Base-by-base conservation (phyloP, 179 eudicot genomes). In the Drosera spatulata region DNA sequence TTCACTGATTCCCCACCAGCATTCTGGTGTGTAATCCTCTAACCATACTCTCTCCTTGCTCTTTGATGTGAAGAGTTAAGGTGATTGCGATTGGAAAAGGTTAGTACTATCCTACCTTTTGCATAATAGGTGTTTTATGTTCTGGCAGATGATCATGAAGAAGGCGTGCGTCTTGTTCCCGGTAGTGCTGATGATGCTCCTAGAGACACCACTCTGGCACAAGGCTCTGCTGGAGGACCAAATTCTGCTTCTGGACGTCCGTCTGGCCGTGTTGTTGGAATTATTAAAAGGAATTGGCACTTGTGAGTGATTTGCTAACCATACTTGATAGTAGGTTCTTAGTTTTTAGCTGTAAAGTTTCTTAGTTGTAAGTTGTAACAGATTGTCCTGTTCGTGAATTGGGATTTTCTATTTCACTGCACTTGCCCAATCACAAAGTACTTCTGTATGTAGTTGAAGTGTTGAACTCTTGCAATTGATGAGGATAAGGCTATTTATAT, bases 251-350 rank as follows among this genome's bases (percentile, higher is more conserved):
- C 85, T 66, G 70, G 79, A 61, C 94, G 97, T 55, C 97, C 97
- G 44, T 82, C 84, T 67, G 99, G 99, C 10, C 74, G 82, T 68
- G 94, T 93, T 72, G 86, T 86, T 73, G 99, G 99, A 52, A 74
- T 93, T 63, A 93, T 93, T 68, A 93, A 90, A 66, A 81, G 99
- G 50, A 93, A 93, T 63, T 93, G 99, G 99, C 97, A 90, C 75
- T 86, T 91, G 99, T 93, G 85, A 84, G 98, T 80, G 51, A 41
- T 49, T 55, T 66, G 15, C 55, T 14, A 46, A 22, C 15, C 37
- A 44, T 48, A 39, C 53, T n/a, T 14, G 40, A 39, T 37, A 47
- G 66, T 51, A 58, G 66, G 53, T 52, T 12, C 53, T 41, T 43
- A 22, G 33, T 22, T 22, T 22, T 22, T 0, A 22, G 33, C 33